Percentiles rank a stretch among this genome's conserved stretches.
Evolutionary conservation across 345 rosid genomes (phyloP).

Genomic region (Gossypium rotundifolium): DNA sequence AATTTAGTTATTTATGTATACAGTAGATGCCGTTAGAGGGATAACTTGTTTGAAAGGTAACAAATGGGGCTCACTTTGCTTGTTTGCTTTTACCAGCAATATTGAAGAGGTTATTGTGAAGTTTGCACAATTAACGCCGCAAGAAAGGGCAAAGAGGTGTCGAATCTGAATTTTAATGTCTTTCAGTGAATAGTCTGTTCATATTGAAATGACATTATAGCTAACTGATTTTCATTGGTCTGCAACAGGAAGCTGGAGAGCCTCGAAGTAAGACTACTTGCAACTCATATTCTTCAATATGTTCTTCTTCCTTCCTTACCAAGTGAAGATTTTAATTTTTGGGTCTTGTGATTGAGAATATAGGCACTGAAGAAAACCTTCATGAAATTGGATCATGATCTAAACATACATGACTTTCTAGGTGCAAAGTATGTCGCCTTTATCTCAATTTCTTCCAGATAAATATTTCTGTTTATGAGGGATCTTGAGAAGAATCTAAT

Average conservation of each 20-base stretch:
- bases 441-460: conserved; percentile 7
- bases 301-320: conserved; percentile 7
- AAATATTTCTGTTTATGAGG: conserved; percentile 2
- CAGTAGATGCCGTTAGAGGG: not conserved
- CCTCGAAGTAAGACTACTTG: conserved; percentile 67
- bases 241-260: conserved; percentile 84
- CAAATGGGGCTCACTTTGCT: not conserved
- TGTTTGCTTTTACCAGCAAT: conserved; percentile 33
- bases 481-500: conserved; percentile 19
- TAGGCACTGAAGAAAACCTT: conserved; percentile 87
- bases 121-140: conserved; percentile 71
- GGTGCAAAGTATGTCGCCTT: conserved; percentile 51
- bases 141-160: conserved; percentile 86
- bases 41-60: not conserved
- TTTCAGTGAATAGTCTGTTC: conserved; percentile 15
- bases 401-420: conserved; percentile 70
- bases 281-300: conserved; percentile 5
- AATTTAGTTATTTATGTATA: not conserved
- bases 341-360: conserved; percentile 27
- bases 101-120: conserved; percentile 76
- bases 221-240: conserved; percentile 14
- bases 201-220: not conserved
- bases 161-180: not conserved
- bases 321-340: conserved; percentile 13
- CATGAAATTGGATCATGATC: conserved; percentile 89